phyloP scores from a whole-genome alignment of 2,329 filamentous ascomycete species.

The Elsinoe australis region DNA sequence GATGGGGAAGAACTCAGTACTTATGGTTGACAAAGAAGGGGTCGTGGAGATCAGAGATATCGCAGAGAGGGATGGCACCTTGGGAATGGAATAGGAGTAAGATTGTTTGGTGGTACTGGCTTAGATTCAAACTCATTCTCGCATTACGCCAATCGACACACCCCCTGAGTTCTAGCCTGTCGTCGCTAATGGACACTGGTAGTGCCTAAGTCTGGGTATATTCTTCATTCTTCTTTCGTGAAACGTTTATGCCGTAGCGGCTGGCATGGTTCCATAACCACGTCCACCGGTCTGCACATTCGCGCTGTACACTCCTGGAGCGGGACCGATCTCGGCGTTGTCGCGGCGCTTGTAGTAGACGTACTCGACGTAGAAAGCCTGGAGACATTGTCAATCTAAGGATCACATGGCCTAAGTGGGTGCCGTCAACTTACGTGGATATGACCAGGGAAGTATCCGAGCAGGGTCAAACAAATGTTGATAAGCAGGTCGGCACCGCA shows the following conservation, averaged over 20 bases:
- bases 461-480: conserved; percentile 41
- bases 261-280: conserved; percentile 27
- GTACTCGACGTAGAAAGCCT: conserved; percentile 76
- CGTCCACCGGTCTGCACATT: conserved; percentile 62
- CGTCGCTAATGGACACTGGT: too few species aligned
- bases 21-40: conserved; percentile 36
- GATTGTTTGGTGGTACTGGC: too few species aligned
- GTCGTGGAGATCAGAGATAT: conserved; percentile 33
- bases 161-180: too few species aligned
- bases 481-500: conserved; percentile 44
- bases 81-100: neutral
- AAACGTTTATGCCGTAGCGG: conserved; percentile 40
- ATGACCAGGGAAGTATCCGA: conserved; percentile 63
- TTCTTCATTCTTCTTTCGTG: neutral
- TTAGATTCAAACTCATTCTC: too few species aligned
- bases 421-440: conserved; percentile 39
- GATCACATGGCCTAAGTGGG: neutral
- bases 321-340: conserved; percentile 53
- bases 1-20: conserved; percentile 41
- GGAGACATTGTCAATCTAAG: conserved; percentile 25
- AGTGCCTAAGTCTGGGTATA: neutral
- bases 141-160: neutral
- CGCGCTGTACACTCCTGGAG: conserved; percentile 64
- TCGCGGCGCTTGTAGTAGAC: conserved; percentile 71
- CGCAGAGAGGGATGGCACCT: neutral